phyloP scores from a whole-genome alignment of 345 rosid genomes.

The Hirschfeldia incana region DNA sequence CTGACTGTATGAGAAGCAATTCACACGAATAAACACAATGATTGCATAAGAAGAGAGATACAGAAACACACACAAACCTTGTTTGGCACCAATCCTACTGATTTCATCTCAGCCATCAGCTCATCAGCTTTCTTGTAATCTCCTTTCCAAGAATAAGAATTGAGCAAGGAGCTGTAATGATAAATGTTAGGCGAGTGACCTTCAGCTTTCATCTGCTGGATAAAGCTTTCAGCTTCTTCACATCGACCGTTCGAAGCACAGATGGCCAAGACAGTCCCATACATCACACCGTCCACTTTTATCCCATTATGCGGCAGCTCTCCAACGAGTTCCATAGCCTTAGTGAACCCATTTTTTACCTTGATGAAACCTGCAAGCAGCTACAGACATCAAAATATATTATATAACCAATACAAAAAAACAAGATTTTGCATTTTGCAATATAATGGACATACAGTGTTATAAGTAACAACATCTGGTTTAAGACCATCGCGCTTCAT shows the following conservation, averaged over 20 bases:
- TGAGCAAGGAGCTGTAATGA: constrained; percentile 86
- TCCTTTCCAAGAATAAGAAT: constrained; percentile 78
- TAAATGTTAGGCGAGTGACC: constrained; percentile 70
- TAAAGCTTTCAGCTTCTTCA: constrained; percentile 72
- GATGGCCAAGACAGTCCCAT: constrained; percentile 81
- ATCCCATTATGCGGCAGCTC: constrained; percentile 60
- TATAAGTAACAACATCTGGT: constrained; percentile 87
- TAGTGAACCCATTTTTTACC: constrained; percentile 61
- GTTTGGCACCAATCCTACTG: constrained; percentile 77
- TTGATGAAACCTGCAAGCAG: constrained; percentile 88
- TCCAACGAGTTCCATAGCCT: constrained; percentile 68
- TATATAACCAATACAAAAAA: constrained; percentile 11
- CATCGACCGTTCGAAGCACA: constrained; percentile 81
- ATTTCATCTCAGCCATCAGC: constrained; percentile 72
- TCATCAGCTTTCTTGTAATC: constrained; percentile 77
- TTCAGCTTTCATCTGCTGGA: constrained; percentile 75
- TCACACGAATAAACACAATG: no score
- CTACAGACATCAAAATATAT: constrained; percentile 44
- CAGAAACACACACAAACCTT: constrained; percentile 57
- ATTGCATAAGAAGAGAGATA: constrained; percentile 5
- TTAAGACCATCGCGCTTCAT: constrained; percentile 83
- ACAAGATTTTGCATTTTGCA: background rate
- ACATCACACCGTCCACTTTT: constrained; percentile 76
- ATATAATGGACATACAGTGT: constrained; percentile 43
- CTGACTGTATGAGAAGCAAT: background rate